Percentiles rank a stretch among this genome's conserved stretches.
These are phyloP conservation scores for Phytophthora nicotianae DNA, from an alignment of 352 stramenopile species.

Conservation along the genomic window DNA sequence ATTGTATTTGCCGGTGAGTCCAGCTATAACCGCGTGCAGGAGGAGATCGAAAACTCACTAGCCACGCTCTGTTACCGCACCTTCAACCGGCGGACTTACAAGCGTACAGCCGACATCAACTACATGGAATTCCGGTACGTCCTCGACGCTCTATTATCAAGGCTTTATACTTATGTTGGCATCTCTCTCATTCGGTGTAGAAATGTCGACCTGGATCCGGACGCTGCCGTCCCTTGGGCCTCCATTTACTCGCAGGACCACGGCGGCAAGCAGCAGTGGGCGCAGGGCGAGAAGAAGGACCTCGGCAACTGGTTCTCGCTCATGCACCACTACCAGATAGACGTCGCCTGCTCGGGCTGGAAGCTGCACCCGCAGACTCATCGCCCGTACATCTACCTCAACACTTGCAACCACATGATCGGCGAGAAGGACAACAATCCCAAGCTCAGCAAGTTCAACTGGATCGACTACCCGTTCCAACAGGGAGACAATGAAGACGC, in stretches of 20 bases:
- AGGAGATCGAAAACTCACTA: conserved; percentile 75
- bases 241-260: conserved; percentile 79
- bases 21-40: conserved; percentile 81
- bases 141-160: neutral
- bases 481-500: conserved; percentile 67
- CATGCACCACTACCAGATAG: conserved; percentile 86
- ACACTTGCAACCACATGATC: conserved; percentile 92
- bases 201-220: conserved; percentile 64
- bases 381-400: conserved; percentile 82
- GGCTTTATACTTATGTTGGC: conserved; percentile 1
- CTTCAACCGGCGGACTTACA: conserved; percentile 87
- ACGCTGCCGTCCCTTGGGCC: conserved; percentile 50
- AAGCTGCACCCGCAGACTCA: conserved; percentile 41
- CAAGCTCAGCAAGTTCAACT: conserved; percentile 76
- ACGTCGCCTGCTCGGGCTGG: conserved; percentile 62
- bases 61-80: conserved; percentile 84
- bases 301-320: conserved; percentile 88
- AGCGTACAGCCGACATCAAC: conserved; percentile 90
- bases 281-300: conserved; percentile 84
- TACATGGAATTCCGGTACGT: conserved; percentile 84
- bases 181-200: conserved; percentile 26
- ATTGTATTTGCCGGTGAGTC: conserved; percentile 84
- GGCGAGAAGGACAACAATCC: conserved; percentile 85
- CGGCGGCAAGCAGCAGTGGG: conserved; percentile 77
- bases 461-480: conserved; percentile 84